A percentile compares a stretch with the other conserved stretches of the same genome.
Conservation (phyloP, 495 filamentous ascomycete genomes). For the Xylaria cubensis region DNA sequence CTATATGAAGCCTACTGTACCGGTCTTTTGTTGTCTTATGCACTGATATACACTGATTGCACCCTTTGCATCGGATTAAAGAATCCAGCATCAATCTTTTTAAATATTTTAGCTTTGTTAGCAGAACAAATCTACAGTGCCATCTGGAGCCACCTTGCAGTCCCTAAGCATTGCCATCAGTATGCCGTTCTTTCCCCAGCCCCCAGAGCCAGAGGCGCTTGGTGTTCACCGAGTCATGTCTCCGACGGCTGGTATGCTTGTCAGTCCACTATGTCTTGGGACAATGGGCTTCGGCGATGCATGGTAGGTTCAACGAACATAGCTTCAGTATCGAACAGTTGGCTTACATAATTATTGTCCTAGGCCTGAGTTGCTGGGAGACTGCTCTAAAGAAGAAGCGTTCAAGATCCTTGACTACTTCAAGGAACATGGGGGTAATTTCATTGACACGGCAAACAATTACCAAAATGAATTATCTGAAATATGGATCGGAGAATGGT, state of each 20-base stretch:
- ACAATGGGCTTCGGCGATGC: slow-evolving; percentile 3
- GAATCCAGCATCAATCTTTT: neutral
- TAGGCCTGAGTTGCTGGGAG: neutral
- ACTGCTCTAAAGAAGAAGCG: slow-evolving; percentile 34
- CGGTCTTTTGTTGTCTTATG: neutral
- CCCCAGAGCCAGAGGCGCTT: slow-evolving; percentile 10
- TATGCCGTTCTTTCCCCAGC: slow-evolving; percentile 6
- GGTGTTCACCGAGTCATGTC: slow-evolving; percentile 2
- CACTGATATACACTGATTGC: neutral
- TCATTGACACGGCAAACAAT: slow-evolving; percentile 70
- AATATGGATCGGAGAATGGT: slow-evolving; percentile 72
- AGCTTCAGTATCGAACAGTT: neutral
- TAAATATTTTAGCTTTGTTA: neutral
- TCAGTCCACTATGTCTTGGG: slow-evolving; percentile 6
- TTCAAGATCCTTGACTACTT: slow-evolving; percentile 62
- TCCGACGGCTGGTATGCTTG: slow-evolving; percentile 1
- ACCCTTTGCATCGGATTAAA: neutral
- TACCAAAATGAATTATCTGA: slow-evolving; percentile 70
- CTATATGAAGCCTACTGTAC: neutral
- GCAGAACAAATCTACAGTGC: neutral
- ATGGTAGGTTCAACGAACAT: neutral
- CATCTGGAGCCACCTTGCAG: neutral
- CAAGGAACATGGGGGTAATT: slow-evolving; percentile 50
- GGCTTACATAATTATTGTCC: neutral
- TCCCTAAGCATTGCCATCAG: neutral